phyloP scores from a whole-genome alignment of 768 basidiomycete species.

The Roridomyces roridus region DNA sequence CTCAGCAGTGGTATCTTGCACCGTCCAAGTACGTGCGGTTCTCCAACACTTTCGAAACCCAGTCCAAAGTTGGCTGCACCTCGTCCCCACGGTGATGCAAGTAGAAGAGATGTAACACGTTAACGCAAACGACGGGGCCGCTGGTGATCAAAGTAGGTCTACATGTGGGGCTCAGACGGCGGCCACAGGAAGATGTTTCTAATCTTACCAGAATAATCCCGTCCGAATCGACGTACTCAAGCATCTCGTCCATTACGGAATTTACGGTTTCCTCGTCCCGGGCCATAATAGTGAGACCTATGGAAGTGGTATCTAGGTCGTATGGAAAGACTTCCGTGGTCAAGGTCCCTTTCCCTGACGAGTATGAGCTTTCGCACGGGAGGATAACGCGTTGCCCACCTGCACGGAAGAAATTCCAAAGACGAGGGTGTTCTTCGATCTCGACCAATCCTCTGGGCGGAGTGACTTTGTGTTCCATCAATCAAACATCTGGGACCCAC shows the following conservation, averaged over 20 bases:
- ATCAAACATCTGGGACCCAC: constrained; percentile 32
- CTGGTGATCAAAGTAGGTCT: constrained; percentile 61
- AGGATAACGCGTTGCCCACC: not conserved
- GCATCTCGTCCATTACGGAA: constrained; percentile 64
- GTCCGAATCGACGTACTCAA: constrained; percentile 53
- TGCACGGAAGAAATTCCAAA: constrained; percentile 63
- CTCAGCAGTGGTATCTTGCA: constrained; percentile 60
- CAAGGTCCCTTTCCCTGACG: constrained; percentile 42
- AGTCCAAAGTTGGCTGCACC: constrained; percentile 49
- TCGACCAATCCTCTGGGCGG: constrained; percentile 48
- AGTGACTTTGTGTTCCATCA: not conserved
- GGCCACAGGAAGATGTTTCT: not conserved
- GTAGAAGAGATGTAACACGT: constrained; percentile 57
- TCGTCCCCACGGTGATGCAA: constrained; percentile 53
- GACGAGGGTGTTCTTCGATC: constrained; percentile 45
- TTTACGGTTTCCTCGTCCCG: constrained; percentile 37
- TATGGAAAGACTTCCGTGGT: constrained; percentile 57
- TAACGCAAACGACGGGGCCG: constrained; percentile 60
- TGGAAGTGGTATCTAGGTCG: constrained; percentile 65
- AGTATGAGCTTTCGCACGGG: not conserved
- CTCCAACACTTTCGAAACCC: constrained; percentile 55
- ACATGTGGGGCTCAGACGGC: not conserved
- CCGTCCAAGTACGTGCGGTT: constrained; percentile 62
- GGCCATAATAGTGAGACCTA: constrained; percentile 52
- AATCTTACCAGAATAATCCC: constrained; percentile 53